A percentile compares a stretch with the other conserved stretches of the same genome.
Conservation (phyloP, 1,284 basidiomycete genomes). For the Sporisorium graminicola region DNA sequence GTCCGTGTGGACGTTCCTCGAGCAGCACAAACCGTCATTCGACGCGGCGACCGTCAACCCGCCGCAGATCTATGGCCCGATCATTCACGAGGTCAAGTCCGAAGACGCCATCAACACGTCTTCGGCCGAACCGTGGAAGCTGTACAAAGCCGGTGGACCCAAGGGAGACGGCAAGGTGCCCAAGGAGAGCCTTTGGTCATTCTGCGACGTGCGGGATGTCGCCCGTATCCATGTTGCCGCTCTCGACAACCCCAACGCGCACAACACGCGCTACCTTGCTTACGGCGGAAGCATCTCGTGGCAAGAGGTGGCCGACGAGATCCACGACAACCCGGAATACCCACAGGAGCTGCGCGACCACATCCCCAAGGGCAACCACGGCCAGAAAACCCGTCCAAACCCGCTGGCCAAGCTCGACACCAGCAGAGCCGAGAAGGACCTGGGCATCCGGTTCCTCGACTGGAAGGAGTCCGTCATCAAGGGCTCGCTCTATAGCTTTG, state of each 20-base stretch:
- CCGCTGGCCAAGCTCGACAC: constrained; percentile 39
- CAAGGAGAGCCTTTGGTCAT: constrained; percentile 27
- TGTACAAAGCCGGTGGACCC: constrained; percentile 46
- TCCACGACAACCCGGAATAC: constrained; percentile 46
- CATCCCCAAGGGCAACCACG: constrained; percentile 38
- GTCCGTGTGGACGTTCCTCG: constrained; percentile 68
- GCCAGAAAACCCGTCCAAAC: constrained; percentile 21
- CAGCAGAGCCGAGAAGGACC: constrained; percentile 20
- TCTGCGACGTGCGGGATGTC: constrained; percentile 52
- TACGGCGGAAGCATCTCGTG: constrained; percentile 33
- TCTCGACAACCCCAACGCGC: constrained; percentile 29
- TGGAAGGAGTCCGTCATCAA: constrained; percentile 52
- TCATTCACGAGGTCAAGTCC: constrained; percentile 43
- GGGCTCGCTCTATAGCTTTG: constrained; percentile 43
- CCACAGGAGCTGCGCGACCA: constrained; percentile 35
- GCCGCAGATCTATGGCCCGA: constrained; percentile 58
- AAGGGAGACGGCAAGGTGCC: constrained; percentile 43
- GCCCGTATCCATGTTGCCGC: constrained; percentile 37
- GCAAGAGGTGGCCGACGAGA: constrained; percentile 48
- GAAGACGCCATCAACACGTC: constrained; percentile 45
- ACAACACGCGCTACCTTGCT: constrained; percentile 31
- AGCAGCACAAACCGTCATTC: constrained; percentile 57
- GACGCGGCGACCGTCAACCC: constrained; percentile 56
- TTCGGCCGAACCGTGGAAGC: constrained; percentile 36
- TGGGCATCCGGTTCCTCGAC: constrained; percentile 46